Conservation (phyloP, 805 yeast species). For the Candida boleticola region DNA sequence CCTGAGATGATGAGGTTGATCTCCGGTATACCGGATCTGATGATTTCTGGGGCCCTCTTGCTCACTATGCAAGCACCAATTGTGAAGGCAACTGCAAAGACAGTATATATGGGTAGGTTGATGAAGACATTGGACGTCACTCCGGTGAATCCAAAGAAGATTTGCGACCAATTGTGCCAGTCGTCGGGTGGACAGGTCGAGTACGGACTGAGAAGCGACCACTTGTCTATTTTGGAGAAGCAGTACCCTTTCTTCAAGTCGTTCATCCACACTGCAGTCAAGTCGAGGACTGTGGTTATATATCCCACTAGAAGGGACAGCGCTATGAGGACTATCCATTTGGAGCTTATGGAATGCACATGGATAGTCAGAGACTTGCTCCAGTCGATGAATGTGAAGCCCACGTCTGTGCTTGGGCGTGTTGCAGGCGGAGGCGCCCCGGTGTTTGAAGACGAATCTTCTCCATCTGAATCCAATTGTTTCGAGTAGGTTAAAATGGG, state of each 20-base stretch:
- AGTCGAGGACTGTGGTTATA: slow-evolving; percentile 48
- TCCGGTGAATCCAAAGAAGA: slow-evolving; percentile 22
- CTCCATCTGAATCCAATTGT: neutral
- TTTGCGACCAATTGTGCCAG: slow-evolving; percentile 38
- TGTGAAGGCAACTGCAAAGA: slow-evolving; percentile 23
- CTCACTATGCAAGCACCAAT: slow-evolving; percentile 30
- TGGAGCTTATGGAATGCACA: slow-evolving; percentile 16
- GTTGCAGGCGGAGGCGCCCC: neutral
- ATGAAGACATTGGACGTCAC: slow-evolving; percentile 19
- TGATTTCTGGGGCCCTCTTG: slow-evolving; percentile 23
- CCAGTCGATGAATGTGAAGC: slow-evolving; percentile 52
- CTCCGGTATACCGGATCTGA: slow-evolving; percentile 70
- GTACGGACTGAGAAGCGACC: slow-evolving; percentile 43
- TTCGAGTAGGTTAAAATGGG: slow-evolving; percentile 8
- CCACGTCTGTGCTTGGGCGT: neutral
- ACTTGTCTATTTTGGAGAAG: slow-evolving; percentile 29
- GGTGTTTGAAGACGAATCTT: neutral
- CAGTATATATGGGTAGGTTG: slow-evolving; percentile 35
- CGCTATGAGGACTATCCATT: slow-evolving; percentile 49
- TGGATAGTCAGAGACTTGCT: slow-evolving; percentile 30
- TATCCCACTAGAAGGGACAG: slow-evolving; percentile 49
- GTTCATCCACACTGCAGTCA: slow-evolving; percentile 47
- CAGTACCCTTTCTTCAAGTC: slow-evolving; percentile 57
- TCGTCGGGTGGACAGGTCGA: slow-evolving; percentile 41
- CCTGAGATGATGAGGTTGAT: slow-evolving; percentile 70